Percentiles rank a stretch among this genome's conserved stretches.
Evolutionary conservation across 495 filamentous ascomycete species (phyloP).

Genomic region (Penicillium simplicissimum): DNA sequence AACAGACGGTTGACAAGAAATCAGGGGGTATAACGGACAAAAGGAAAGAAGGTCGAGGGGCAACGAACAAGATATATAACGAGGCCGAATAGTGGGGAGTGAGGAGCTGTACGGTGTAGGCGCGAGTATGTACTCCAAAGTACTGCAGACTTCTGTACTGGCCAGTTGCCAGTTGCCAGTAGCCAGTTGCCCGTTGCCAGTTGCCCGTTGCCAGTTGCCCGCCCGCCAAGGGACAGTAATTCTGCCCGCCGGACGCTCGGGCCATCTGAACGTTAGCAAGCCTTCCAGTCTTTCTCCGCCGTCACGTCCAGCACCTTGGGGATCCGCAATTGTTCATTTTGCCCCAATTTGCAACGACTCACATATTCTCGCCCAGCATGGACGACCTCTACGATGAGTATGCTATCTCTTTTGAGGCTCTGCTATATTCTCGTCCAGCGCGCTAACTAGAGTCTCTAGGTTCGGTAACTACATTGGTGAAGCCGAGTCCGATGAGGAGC

Average conservation of each 20-base stretch:
- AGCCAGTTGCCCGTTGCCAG: not conserved
- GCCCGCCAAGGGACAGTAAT: not conserved
- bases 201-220: not conserved
- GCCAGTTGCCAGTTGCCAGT: not conserved
- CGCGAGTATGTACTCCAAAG: constrained; percentile 18
- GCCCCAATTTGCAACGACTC: constrained; percentile 6
- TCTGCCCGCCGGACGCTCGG: constrained; percentile 20
- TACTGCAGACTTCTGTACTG: not conserved
- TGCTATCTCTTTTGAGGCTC: constrained; percentile 14
- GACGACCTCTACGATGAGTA: constrained; percentile 87
- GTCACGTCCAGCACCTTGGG: constrained; percentile 26
- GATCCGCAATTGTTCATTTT: constrained; percentile 14
- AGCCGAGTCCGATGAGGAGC: constrained; percentile 84
- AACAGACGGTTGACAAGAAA: not conserved
- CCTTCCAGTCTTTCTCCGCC: constrained; percentile 21
- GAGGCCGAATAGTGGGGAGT: constrained; percentile 21
- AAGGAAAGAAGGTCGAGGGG: constrained; percentile 13
- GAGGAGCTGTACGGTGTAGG: constrained; percentile 39
- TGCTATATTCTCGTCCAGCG: not conserved
- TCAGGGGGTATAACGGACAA: constrained; percentile 10
- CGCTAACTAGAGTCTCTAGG: constrained; percentile 44
- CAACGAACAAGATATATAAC: constrained; percentile 14
- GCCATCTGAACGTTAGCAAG: constrained; percentile 20
- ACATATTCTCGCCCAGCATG: constrained; percentile 49
- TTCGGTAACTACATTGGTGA: constrained; percentile 98